These are phyloP conservation scores for Calamus simplicifolius DNA, from an alignment of 176 grass and related monocot genomes.

Conservation along the genomic window DNA sequence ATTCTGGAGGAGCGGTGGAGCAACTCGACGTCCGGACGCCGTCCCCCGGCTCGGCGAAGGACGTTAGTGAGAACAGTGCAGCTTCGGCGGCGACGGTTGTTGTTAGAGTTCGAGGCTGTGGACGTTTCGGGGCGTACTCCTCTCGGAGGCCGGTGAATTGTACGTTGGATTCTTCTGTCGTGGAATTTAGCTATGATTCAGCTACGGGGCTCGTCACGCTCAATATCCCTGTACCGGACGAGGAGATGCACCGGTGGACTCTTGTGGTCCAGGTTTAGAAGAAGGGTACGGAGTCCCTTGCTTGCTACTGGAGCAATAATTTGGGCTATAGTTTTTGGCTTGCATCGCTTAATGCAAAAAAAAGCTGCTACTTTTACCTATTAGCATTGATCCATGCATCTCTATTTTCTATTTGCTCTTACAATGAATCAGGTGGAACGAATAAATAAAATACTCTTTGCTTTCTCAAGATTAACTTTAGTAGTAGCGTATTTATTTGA, in stretches of 20 bases:
- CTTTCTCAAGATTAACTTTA: no score
- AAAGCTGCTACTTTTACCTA: no score
- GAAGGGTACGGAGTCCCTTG: no score
- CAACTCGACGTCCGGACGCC: slow-evolving; percentile 13
- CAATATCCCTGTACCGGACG: slow-evolving; percentile 46
- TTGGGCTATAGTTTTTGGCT: no score
- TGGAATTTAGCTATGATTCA: slow-evolving; percentile 36
- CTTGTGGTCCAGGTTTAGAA: slow-evolving; percentile 29
- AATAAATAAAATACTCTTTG: no score
- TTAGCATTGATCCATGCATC: no score
- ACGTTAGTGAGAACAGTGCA: neutral
- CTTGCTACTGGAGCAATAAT: no score
- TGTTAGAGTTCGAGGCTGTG: slow-evolving; percentile 52
- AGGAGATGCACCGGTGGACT: slow-evolving; percentile 54
- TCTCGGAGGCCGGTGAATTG: slow-evolving; percentile 45
- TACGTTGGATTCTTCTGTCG: slow-evolving; percentile 28
- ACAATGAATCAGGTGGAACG: no score
- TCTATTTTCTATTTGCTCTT: no score
- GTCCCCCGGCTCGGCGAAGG: neutral
- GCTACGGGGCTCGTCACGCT: slow-evolving; percentile 40
- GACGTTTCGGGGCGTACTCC: slow-evolving; percentile 61
- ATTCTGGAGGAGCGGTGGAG: slow-evolving; percentile 72
- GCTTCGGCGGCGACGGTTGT: slow-evolving; percentile 4
- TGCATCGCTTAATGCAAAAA: no score
- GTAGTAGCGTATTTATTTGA: no score